phyloP scores from a whole-genome alignment of 805 yeast genomes.

The Kluyveromyces siamensis region DNA sequence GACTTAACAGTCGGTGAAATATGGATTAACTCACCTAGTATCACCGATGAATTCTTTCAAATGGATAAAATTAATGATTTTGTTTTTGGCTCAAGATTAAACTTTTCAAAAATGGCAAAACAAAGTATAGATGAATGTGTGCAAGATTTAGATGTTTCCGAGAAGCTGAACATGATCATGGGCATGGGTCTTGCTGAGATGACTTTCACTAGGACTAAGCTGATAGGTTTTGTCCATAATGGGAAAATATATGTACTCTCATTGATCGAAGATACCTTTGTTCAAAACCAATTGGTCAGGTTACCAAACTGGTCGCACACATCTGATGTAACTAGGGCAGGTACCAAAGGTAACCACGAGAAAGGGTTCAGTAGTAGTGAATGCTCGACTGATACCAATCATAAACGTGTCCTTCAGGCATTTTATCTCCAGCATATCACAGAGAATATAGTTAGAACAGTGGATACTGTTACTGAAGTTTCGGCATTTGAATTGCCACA shows the following conservation, averaged over 20 bases:
- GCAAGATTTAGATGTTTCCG: conserved; percentile 7
- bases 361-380: neutral
- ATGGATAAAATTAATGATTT: conserved; percentile 28
- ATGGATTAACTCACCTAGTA: conserved; percentile 92
- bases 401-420: conserved; percentile 24
- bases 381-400: neutral
- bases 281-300: conserved; percentile 41
- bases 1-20: conserved; percentile 86
- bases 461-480: conserved; percentile 77
- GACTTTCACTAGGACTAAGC: conserved; percentile 73
- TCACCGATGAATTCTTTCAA: conserved; percentile 46
- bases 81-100: conserved; percentile 27
- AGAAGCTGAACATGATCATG: conserved; percentile 21
- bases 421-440: conserved; percentile 85
- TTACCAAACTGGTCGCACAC: conserved; percentile 30
- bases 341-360: neutral
- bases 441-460: conserved; percentile 72
- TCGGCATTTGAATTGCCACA: conserved; percentile 66
- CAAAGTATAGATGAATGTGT: neutral
- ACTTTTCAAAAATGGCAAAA: conserved; percentile 22
- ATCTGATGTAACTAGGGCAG: conserved; percentile 19
- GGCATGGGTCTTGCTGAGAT: conserved; percentile 20
- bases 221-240: conserved; percentile 78
- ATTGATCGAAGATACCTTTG: conserved; percentile 80
- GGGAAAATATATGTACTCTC: conserved; percentile 89